Base-by-base conservation (phyloP, 192 early-diverging fungal species). In the Bifiguratus adelaidae region DNA sequence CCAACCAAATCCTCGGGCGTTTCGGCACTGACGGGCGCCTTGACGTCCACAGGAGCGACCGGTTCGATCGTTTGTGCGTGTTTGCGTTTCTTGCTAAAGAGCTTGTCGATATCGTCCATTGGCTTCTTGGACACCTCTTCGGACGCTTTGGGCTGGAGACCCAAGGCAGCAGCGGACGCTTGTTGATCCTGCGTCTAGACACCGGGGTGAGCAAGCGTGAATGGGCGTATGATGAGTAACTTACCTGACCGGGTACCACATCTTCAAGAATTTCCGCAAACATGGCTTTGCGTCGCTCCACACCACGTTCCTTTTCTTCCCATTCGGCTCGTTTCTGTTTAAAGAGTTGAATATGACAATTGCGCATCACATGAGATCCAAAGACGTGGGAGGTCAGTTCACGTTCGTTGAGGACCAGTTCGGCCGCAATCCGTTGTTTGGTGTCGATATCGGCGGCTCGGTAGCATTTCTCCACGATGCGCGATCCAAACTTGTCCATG, bases 401-500 rank as follows among this genome's bases (percentile, higher is more conserved):
- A 6, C 64, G 60, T 48, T 81, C 68, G 22, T 65, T 52, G 27
- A 67, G 53, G n/a, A 76, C 36, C 11, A 92, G 57, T 46, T 91
- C 82, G 19, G 66, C 49, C 1, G 85, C 80, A 50, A 92, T 91
- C 50, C 68, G 67, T 57, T 82, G 80, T 58, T 73, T 86, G 45
- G 75, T 61, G 20, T 78, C 72, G 4, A 89, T 73, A 43, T 89
- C 85, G 2, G 82, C 76, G 7, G 72, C 71, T 21, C 60, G 51
- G 83, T 83, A 92, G 49, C 75, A 79, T 41, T 80, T 78, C 44
- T 92, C 89, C 8, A 92, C 81, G 6, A 89, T 65, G 52, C 84
- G 82, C 38, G 77, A 78, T 30, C 83, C 88, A 58, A 76, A 91
- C 52, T 79, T 77, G 60, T 92, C 80, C 41, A 60, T 52, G 1